Percentiles rank a stretch among this genome's conserved stretches.
phyloP scores from a whole-genome alignment of 371 early-diverging fungal species.

The Zancudomyces culisetae region DNA sequence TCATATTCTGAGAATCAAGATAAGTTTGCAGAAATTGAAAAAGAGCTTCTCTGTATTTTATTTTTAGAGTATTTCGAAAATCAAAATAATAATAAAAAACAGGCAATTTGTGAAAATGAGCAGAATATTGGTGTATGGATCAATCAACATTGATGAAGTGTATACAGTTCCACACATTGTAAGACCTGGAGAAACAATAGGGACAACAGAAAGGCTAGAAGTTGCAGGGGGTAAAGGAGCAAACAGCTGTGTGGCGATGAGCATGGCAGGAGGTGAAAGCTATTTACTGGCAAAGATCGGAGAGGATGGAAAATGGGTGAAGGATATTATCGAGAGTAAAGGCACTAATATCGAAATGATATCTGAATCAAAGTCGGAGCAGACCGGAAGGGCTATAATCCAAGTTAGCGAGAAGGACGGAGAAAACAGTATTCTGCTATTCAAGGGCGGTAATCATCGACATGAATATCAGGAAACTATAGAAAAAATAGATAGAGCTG shows the following conservation, averaged over 20 bases:
- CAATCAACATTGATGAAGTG: constrained; percentile 78
- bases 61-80: too few species aligned
- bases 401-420: constrained; percentile 46
- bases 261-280: constrained; percentile 45
- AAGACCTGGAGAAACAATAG: constrained; percentile 60
- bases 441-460: constrained; percentile 55
- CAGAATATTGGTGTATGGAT: constrained; percentile 56
- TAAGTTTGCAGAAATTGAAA: too few species aligned
- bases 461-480: constrained; percentile 27
- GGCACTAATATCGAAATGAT: constrained; percentile 34
- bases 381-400: constrained; percentile 74
- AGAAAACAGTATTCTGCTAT: constrained; percentile 74
- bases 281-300: constrained; percentile 72
- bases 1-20: too few species aligned
- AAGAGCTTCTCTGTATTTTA: too few species aligned
- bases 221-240: constrained; percentile 85
- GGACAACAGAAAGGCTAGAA: constrained; percentile 33
- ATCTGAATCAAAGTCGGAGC: constrained; percentile 11
- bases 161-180: constrained; percentile 68
- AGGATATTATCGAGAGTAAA: constrained; percentile 27
- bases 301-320: constrained; percentile 61
- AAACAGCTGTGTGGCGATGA: constrained; percentile 65
- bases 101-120: neutral
- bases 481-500: neutral
- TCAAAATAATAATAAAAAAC: too few species aligned